Evolutionary conservation across 768 basidiomycete species (phyloP).

Genomic region (Rhizopogon sp.): DNA sequence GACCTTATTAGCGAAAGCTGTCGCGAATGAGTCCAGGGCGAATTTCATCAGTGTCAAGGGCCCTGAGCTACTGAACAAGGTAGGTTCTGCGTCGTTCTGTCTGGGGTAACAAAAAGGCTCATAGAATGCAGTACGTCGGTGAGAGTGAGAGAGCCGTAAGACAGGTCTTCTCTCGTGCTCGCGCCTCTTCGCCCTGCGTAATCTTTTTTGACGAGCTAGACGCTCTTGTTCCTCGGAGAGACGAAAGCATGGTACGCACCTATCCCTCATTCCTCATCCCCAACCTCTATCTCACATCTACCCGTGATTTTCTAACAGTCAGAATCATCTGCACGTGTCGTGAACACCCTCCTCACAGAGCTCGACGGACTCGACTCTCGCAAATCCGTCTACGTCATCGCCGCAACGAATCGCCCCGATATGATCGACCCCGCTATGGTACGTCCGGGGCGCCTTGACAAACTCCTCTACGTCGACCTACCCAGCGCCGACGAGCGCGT

Average conservation of each 20-base stretch:
- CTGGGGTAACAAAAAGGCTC: neutral
- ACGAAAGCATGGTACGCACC: constrained; percentile 74
- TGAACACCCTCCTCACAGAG: constrained; percentile 88
- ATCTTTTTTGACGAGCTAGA: constrained; percentile 96
- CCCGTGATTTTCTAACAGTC: constrained; percentile 43
- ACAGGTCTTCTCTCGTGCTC: constrained; percentile 90
- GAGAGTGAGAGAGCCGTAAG: constrained; percentile 95
- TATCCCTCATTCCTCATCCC: neutral
- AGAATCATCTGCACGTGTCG: constrained; percentile 89
- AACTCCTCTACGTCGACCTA: constrained; percentile 89
- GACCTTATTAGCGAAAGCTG: constrained; percentile 95
- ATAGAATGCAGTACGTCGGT: constrained; percentile 74
- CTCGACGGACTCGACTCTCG: constrained; percentile 87
- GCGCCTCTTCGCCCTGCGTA: constrained; percentile 91
- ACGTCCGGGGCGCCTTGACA: constrained; percentile 92
- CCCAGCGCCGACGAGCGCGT: constrained; percentile 68
- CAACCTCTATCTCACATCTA: neutral
- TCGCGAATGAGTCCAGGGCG: constrained; percentile 91
- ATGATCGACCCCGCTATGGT: constrained; percentile 99
- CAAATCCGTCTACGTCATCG: constrained; percentile 88
- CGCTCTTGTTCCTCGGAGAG: constrained; percentile 84
- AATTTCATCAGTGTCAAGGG: constrained; percentile 99
- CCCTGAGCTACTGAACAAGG: constrained; percentile 95
- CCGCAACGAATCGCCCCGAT: constrained; percentile 92
- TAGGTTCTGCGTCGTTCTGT: constrained; percentile 24